Base-by-base conservation (phyloP, 345 rosid genomes). In the Zanthoxylum bungeanum region DNA sequence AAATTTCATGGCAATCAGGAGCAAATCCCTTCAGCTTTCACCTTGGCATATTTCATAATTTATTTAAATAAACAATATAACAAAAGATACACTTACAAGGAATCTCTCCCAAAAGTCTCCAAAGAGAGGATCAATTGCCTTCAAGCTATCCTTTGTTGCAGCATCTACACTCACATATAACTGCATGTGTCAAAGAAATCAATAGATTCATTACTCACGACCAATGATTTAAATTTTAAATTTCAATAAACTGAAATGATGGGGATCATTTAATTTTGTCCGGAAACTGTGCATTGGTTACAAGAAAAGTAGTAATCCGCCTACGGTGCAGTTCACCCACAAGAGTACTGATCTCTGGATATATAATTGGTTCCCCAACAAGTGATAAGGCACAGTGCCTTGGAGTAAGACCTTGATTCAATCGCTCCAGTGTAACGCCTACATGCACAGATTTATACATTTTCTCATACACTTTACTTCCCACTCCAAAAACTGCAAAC, bases 41-140 rank as follows among this genome's bases (percentile, higher is more conserved):
- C 44, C 61, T 51, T 53, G 33, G 14, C 2, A 36, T 24, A 64
- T 58, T 21, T 60, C 73, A 59, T 14, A 57, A 46, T 14, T 46
- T 12, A 44, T 39, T 31, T 25, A 55, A 37, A 33, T 50, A 50
- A 5, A 50, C 4, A 66, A 24, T 25, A 25, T 21, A 57, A 28
- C 44, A 46, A 55, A 27, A 69, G 22, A 58, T 49, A 63, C 69
- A 85, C 98, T 77, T 76, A 92, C 99, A 69, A 88, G 83, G 68
- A 95, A 91, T 9, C 98, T 86, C 82, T 95, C 98, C 99, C 99
- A 95, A 65, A 92, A 92, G 85, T 92, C 98, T 8, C 96, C 97
- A 79, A 95, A 95, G 66, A 95, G 89, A 51, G 98, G 99, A 73
- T 92, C 98, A 71, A 95, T 91, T 73, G 98, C 96, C 84, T 95